A percentile compares a stretch with the other conserved stretches of the same genome.
Evolutionary conservation across 2,329 filamentous ascomycete species (phyloP).

Genomic region (Beauveria medogensis): DNA sequence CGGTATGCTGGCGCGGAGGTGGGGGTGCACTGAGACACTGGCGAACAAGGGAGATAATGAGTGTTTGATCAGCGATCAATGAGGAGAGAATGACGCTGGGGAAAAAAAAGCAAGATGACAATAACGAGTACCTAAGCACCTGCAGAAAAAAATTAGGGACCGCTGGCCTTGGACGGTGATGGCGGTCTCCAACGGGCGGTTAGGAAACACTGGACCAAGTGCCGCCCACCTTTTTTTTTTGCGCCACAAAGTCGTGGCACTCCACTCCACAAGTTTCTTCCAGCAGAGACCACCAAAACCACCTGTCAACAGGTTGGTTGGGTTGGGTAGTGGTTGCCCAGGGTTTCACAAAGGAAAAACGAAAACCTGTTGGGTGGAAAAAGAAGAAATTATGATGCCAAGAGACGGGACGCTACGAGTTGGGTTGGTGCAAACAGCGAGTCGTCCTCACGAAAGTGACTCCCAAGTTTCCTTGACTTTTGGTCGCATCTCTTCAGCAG

Average conservation of each 20-base stretch:
- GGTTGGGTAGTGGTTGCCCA: not conserved
- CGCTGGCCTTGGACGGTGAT: not conserved
- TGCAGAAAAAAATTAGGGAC: not conserved
- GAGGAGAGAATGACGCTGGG: not conserved
- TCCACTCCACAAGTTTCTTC: constrained; percentile 2
- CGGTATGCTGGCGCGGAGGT: not conserved
- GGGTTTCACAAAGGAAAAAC: not conserved
- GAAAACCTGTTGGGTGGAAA: not conserved
- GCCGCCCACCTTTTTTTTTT: not conserved
- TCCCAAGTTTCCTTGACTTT: too few species aligned
- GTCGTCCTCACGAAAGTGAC: too few species aligned
- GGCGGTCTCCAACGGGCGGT: constrained; percentile 1
- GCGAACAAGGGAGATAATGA: not conserved
- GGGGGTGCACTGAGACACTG: not conserved
- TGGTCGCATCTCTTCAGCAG: not conserved
- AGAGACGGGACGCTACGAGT: too few species aligned
- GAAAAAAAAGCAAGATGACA: not conserved
- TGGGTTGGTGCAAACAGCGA: too few species aligned
- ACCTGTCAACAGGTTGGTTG: not conserved
- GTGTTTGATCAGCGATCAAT: not conserved
- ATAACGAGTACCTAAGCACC: not conserved
- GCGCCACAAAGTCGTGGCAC: not conserved
- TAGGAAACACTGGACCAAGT: not conserved
- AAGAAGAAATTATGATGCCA: not conserved
- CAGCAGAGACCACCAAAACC: not conserved